Evolutionary conservation across 2,329 filamentous ascomycete species (phyloP).

Genomic region (Beauveria scarabaeidicola): DNA sequence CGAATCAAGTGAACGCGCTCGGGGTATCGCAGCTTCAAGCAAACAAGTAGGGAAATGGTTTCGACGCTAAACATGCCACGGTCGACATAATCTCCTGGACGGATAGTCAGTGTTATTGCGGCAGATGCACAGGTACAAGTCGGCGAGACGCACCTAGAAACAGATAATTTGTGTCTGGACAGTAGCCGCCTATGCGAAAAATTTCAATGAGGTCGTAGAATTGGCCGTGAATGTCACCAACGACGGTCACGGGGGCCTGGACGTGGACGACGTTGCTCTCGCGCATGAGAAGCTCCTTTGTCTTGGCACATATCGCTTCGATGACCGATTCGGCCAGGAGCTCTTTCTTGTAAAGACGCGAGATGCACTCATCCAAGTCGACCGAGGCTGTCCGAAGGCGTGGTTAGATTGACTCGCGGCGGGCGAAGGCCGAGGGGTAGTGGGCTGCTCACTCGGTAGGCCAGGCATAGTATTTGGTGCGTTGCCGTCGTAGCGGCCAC

Average conservation of each 20-base stretch:
- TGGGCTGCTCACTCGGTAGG: conserved; percentile 41
- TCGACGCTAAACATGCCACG: conserved; percentile 98
- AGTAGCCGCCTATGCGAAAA: conserved; percentile 96
- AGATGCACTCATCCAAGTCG: conserved; percentile 97
- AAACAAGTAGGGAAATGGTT: conserved; percentile 92
- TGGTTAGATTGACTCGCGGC: background rate
- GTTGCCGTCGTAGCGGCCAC: background rate
- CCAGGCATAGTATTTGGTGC: conserved; percentile 41
- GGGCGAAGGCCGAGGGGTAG: background rate
- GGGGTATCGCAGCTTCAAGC: conserved; percentile 95
- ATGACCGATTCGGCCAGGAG: conserved; percentile 95
- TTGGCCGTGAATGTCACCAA: conserved; percentile 97
- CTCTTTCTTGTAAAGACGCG: conserved; percentile 93
- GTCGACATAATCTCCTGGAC: conserved; percentile 88
- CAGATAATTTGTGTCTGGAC: conserved; percentile 97
- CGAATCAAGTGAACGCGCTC: conserved; percentile 96
- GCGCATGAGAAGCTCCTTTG: conserved; percentile 97
- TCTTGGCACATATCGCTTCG: conserved; percentile 98
- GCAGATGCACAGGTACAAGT: background rate
- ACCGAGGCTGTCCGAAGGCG: conserved; percentile 61
- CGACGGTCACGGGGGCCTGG: conserved; percentile 87
- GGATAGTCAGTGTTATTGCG: background rate
- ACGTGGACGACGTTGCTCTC: conserved; percentile 99
- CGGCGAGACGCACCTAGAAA: conserved; percentile 72
- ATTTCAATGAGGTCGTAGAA: conserved; percentile 99